Evolutionary conservation across 2,329 filamentous ascomycete species (phyloP), one percentile per base, ranked within the genome.

Genomic region (Phoma sp.): DNA sequence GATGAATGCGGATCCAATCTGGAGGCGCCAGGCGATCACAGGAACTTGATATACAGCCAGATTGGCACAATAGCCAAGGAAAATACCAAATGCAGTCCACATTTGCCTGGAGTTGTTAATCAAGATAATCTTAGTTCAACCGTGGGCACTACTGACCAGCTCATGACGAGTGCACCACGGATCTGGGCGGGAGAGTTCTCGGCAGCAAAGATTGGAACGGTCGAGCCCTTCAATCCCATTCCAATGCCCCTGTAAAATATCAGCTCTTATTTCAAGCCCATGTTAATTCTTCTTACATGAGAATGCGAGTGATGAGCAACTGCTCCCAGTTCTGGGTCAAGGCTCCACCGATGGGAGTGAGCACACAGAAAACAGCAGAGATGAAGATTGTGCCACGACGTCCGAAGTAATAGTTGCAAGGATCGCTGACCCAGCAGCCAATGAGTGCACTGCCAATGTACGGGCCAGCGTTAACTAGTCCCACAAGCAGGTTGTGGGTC

Each of bases 161-260:
- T 70, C 77, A 80, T 80, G 20, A 78, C 78, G 0, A 81, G 62
- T 11, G 75, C 78, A 18, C 81, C 81, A 48, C 80, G 76, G 29
- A 83, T 80, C 3, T 71, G 76, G 1, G 80, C 77, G 0, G 80
- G 80, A 0, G 77, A 73, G 43, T 76, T 77, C 59, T 82, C 80
- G 1, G 79, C 78, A 0, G 77, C 76, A 56, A 80, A 81, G 2
- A 71, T 66, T 15, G 78, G 78, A 0, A 79, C 77, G 1, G 78
- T 80, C 5, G 74, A 68, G 47, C 73, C 76, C 57, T 80, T 80
- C 10, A 76, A 58, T 21, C 77, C 78, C 76, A 80, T 80, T 18
- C 78, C 77, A 12, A 78, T 71, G 14, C 76, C 75, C n/a, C n/a
- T n/a, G n/a, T n/a, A n/a, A n/a, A n/a, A n/a, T n/a, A n/a, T n/a